Percentiles rank a stretch among this genome's conserved stretches.
Conservation (phyloP, 306 rosid genomes). For the Lotus japonicus region DNA sequence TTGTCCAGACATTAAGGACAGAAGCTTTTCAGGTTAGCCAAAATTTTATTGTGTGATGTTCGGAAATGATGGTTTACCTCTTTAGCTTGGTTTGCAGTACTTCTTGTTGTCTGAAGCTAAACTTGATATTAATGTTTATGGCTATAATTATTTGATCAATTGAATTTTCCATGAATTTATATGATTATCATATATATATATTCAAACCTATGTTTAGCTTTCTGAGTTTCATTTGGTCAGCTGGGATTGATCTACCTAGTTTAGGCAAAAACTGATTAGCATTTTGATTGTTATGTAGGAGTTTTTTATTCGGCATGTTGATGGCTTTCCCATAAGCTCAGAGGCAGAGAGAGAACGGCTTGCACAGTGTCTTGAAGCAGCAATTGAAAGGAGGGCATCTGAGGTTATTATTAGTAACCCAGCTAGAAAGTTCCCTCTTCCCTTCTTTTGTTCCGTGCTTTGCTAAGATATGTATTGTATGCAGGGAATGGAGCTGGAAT, state of each 20-base stretch:
- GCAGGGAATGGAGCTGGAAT: constrained; percentile 90
- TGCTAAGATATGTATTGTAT: constrained; percentile 24
- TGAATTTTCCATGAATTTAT: too few relatives aligned
- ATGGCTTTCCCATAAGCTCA: constrained; percentile 82
- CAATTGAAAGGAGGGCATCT: constrained; percentile 81
- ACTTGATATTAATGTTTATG: not conserved
- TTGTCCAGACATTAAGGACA: constrained; percentile 60
- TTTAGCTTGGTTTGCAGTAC: not conserved
- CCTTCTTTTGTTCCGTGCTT: not conserved
- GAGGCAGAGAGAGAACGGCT: constrained; percentile 90
- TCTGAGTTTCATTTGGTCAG: not conserved
- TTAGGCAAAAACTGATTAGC: not conserved
- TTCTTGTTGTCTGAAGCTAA: not conserved
- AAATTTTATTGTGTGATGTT: not conserved
- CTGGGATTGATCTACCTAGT: not conserved
- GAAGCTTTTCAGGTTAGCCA: constrained; percentile 78
- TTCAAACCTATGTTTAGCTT: not conserved
- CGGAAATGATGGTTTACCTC: not conserved
- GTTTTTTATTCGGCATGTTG: constrained; percentile 82
- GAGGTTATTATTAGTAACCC: constrained; percentile 45
- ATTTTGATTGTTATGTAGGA: constrained; percentile 42
- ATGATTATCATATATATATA: not conserved
- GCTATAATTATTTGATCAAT: too few relatives aligned
- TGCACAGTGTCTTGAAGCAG: constrained; percentile 86
- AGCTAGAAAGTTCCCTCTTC: not conserved